Percentiles rank a stretch among this genome's conserved stretches.
phyloP scores from a whole-genome alignment of 2,329 filamentous ascomycete genomes.

The Aureobasidium sp. region DNA sequence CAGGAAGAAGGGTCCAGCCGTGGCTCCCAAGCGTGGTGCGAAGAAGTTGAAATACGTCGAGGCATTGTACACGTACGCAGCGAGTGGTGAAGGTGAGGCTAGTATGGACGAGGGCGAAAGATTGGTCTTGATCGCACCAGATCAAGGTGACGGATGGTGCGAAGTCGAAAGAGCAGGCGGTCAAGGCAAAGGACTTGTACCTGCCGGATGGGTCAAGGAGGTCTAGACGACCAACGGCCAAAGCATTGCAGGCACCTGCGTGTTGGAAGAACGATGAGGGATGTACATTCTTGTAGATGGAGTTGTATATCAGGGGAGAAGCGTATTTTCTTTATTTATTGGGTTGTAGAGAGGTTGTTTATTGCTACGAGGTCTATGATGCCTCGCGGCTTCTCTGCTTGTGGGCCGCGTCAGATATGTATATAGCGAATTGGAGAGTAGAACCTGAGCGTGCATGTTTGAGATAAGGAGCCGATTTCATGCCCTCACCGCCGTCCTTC shows the following conservation, averaged over 20 bases:
- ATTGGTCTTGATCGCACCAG: conserved; percentile 81
- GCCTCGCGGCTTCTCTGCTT: background rate
- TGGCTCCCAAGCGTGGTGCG: conserved; percentile 80
- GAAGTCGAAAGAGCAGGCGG: conserved; percentile 79
- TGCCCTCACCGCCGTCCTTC: background rate
- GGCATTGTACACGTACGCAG: conserved; percentile 84
- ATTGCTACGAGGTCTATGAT: background rate
- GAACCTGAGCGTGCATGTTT: background rate
- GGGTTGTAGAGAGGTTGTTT: background rate
- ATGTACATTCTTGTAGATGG: conserved; percentile 2
- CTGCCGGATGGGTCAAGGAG: conserved; percentile 83
- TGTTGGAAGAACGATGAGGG: background rate
- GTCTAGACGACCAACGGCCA: conserved; percentile 30
- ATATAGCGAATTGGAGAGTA: background rate
- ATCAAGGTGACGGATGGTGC: conserved; percentile 89
- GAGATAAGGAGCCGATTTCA: background rate
- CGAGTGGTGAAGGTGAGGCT: conserved; percentile 77
- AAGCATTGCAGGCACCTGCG: background rate
- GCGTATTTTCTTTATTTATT: background rate
- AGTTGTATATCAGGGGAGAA: conserved; percentile 4
- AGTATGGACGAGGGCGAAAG: conserved; percentile 85
- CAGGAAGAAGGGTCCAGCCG: conserved; percentile 86
- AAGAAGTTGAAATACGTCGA: conserved; percentile 63
- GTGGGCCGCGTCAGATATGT: background rate
- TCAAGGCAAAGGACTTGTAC: conserved; percentile 77